Evolutionary conservation across 2,329 filamentous ascomycete genomes (phyloP), one percentile per base, ranked within the genome.

Genomic region (Plenodomus tracheiphilus): DNA sequence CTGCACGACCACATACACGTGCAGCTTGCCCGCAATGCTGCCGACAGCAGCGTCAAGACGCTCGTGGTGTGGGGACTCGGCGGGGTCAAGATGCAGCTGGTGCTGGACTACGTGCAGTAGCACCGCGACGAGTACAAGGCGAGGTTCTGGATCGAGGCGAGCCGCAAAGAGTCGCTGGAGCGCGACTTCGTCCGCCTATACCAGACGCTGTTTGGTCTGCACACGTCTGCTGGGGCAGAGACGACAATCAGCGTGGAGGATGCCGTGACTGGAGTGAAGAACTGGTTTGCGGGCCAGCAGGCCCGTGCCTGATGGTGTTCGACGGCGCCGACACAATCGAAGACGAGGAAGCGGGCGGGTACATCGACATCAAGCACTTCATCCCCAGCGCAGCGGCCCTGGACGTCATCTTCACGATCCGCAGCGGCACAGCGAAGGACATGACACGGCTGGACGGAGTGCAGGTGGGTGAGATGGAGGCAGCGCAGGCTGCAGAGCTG

Each of bases 41-140:
- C 43, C 42, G 4, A 38, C 43, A 39, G 19, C 28, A 35, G 25
- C 36, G 41, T 41, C 25, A 41, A 16, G 11, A 47, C 39, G 15
- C 30, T 42, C 41, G 51, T 53, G 10, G 46, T 57, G 19, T 54
- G 47, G 38, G 59, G 58, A 16, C 50, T 64, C 1, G 56, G 59
- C n/a, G 58, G 61, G n/a, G 50, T 58, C 5, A 64, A 64, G 43
- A 49, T 56, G 16, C 58, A 64, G 43, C 56, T 62, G 4, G 50
- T 54, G 16, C 34, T 36, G n/a, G 34, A 36, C 47, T 61, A 64
- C 34, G 39, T 59, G 17, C 46, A 52, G 32, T 47, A 47, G 46
- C 51, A 56, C 41, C 50, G 53, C 18, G 16, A n/a, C 5, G 45
- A 58, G 28, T 65, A 65, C 41, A 49, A 43, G 13, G 53, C 59